Evolutionary conservation across 768 basidiomycete species (phyloP).

Genomic region (Rhizopogon vinicolor): DNA sequence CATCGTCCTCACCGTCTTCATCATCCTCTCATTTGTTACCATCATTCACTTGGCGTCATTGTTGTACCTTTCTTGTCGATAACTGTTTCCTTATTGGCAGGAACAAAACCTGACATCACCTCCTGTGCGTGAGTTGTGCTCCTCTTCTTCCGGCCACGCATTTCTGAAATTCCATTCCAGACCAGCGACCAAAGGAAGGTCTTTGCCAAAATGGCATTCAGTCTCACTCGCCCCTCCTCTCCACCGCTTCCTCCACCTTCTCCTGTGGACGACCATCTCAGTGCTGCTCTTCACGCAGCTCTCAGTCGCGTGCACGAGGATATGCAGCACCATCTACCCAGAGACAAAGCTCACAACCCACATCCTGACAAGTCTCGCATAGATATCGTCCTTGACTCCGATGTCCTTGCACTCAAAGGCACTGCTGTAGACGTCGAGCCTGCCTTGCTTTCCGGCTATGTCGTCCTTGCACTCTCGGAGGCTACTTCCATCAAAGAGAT

Average conservation of each 20-base stretch:
- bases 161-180: slow-evolving; percentile 3
- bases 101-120: no score
- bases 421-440: slow-evolving; percentile 83
- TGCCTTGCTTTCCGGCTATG: slow-evolving; percentile 72
- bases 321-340: slow-evolving; percentile 15
- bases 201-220: slow-evolving; percentile 27
- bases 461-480: slow-evolving; percentile 77
- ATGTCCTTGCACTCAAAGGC: slow-evolving; percentile 69
- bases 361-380: slow-evolving; percentile 48
- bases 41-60: no score
- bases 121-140: neutral
- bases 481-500: slow-evolving; percentile 82
- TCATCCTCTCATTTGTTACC: no score
- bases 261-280: slow-evolving; percentile 28
- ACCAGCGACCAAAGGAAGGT: neutral
- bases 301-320: slow-evolving; percentile 23
- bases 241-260: slow-evolving; percentile 11
- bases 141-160: neutral
- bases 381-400: slow-evolving; percentile 73
- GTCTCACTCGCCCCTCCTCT: slow-evolving; percentile 29
- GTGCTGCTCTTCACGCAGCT: slow-evolving; percentile 35
- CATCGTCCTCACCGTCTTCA: no score
- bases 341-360: slow-evolving; percentile 33
- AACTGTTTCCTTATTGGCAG: no score
- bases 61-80: no score